Conservation (phyloP, 1,139 yeast species). For the Hansenula sp. region DNA sequence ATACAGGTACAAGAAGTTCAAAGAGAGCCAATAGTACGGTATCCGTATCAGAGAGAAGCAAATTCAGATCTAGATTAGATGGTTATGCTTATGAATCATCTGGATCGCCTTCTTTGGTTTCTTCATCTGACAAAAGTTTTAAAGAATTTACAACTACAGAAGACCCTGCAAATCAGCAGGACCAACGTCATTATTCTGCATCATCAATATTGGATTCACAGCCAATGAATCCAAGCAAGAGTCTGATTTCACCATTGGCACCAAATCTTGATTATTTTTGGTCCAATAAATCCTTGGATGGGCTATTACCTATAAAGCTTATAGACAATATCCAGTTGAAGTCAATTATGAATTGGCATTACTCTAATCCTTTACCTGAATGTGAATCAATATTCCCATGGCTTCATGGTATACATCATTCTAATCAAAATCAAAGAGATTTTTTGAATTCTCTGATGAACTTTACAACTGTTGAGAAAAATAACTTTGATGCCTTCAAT, state of each 20-base stretch:
- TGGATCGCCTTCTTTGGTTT: not conserved
- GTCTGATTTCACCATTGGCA: constrained; percentile 16
- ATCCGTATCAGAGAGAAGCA: constrained; percentile 18
- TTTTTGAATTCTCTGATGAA: constrained; percentile 16
- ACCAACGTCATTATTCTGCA: constrained; percentile 14
- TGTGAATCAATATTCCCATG: constrained; percentile 79
- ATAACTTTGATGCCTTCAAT: constrained; percentile 19
- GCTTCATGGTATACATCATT: constrained; percentile 68
- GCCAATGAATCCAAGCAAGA: constrained; percentile 1
- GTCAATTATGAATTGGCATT: constrained; percentile 41
- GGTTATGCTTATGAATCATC: constrained; percentile 8
- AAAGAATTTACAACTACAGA: not conserved
- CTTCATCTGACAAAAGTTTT: not conserved
- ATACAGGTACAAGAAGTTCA: constrained; percentile 4
- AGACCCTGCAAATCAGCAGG: not conserved
- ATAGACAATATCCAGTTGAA: constrained; percentile 30
- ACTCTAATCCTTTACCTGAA: constrained; percentile 50
- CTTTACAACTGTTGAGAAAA: constrained; percentile 17
- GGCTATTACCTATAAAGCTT: constrained; percentile 23
- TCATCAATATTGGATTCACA: constrained; percentile 7
- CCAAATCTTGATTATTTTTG: constrained; percentile 8
- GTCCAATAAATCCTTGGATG: constrained; percentile 9
- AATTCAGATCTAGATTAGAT: constrained; percentile 20
- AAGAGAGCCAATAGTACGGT: constrained; percentile 19
- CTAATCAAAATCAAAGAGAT: constrained; percentile 21